Evolutionary conservation across 345 rosid species (phyloP).

Genomic region (Eucalyptus cloeziana): DNA sequence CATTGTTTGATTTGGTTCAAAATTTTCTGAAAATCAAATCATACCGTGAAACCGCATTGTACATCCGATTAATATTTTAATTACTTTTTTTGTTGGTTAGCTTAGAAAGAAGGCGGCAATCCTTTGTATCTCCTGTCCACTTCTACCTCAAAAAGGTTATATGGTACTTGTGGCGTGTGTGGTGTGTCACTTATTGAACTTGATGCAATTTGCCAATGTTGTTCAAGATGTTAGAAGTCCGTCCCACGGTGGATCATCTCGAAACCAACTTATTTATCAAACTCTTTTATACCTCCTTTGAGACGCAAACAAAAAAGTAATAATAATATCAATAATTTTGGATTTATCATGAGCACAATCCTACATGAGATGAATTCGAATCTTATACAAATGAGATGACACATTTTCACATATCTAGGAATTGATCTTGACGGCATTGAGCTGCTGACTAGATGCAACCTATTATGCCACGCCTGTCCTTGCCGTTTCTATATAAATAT

Average conservation of each 20-base stretch:
- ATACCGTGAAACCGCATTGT: neutral
- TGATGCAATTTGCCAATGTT: neutral
- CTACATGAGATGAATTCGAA: neutral
- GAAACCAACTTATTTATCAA: neutral
- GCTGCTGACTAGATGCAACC: neutral
- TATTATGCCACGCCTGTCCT: neutral
- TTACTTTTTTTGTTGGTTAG: neutral
- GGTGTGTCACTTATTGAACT: neutral
- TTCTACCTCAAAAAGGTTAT: neutral
- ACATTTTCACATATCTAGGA: neutral
- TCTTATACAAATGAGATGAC: neutral
- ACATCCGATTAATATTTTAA: neutral
- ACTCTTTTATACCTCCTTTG: neutral
- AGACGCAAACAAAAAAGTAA: neutral
- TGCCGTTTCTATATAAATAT: neutral
- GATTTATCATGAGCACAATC: neutral
- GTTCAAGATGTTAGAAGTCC: neutral
- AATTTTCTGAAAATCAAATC: neutral
- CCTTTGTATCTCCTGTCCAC: neutral
- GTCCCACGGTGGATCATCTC: neutral
- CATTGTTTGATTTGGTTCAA: neutral
- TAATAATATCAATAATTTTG: too few relatives aligned
- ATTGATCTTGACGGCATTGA: neutral
- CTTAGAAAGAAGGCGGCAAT: neutral
- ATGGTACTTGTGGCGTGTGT: neutral